phyloP scores from a whole-genome alignment of 176 grass and related monocot genomes.

The Carex pumila region DNA sequence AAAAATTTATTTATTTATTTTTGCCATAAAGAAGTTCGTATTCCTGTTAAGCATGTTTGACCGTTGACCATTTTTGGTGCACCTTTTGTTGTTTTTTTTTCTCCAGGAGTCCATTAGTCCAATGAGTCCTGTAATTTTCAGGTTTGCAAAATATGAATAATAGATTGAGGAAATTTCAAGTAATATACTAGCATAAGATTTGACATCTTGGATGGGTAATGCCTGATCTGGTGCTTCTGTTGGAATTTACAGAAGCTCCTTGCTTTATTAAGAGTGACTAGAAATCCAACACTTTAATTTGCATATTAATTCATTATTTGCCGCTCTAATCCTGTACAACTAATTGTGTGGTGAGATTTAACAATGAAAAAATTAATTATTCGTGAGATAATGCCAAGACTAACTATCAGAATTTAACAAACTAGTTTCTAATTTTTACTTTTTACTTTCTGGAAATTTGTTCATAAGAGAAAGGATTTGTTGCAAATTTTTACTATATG shows the following conservation, averaged over 20 bases:
- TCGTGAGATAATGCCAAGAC: background rate
- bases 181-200: too few relatives aligned
- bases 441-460: background rate
- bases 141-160: too few relatives aligned
- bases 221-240: too few relatives aligned
- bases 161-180: too few relatives aligned
- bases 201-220: too few relatives aligned
- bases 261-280: background rate
- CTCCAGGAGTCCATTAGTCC: background rate
- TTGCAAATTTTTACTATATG: background rate
- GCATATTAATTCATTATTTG: background rate
- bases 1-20: too few relatives aligned
- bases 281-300: background rate
- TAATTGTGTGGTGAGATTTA: background rate
- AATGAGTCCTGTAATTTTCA: background rate
- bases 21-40: background rate
- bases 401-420: too few relatives aligned
- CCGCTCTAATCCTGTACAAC: background rate
- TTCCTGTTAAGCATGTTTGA: background rate
- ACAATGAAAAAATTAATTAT: background rate
- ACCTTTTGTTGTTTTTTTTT: background rate
- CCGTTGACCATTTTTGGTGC: background rate
- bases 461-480: too few relatives aligned
- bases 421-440: background rate
- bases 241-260: background rate